Base-by-base conservation (phyloP, 768 basidiomycete genomes). In the Mycena sanguinolenta region DNA sequence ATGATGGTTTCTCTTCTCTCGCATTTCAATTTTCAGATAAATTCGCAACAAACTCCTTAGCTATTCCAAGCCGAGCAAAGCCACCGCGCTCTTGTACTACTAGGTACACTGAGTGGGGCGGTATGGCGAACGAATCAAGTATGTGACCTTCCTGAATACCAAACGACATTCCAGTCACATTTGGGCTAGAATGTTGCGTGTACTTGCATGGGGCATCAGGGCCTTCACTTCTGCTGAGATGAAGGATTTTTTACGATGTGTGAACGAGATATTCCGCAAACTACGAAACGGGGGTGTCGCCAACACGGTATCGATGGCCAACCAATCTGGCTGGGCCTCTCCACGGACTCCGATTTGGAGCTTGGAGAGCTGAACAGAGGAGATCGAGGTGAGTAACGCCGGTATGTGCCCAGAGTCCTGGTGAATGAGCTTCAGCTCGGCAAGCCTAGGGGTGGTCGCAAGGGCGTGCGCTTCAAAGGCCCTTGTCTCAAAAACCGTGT, bases 181-280 rank as follows among this genome's bases (percentile, higher is more conserved):
- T 46, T 61, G 23, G 23, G 30, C n/a, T 12, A 63, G 61, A 39
- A 63, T 53, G 23, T 49, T 42, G 19, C 59, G 59, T 30, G 59
- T 44, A 49, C 30, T 61, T 5, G 46, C 42, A n/a, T 32, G 44
- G 9, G 59, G 59, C 61, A 63, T 63, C n/a, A 52, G 23, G 50
- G 4, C 34, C 30, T 23, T 52, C 49, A 53, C 32, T 30, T 52
- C n/a, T 46, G 49, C 23, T n/a, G 50, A 50, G 34, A 53, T 25
- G 1, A 27, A 9, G 2, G 61, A 21, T 7, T 13, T 1, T 1
- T 25, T 38, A 4, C 53, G 49, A 30, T 63, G 30, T 6, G 50
- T 53, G 49, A 63, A 38, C 14, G 34, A 36, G 28, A 63, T 2
- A 23, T 30, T 46, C 36, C 14, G 61, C 61, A 63, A 46, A 12